Conservation (phyloP, 306 rosid species). For the Sechiopsis laciniata region DNA sequence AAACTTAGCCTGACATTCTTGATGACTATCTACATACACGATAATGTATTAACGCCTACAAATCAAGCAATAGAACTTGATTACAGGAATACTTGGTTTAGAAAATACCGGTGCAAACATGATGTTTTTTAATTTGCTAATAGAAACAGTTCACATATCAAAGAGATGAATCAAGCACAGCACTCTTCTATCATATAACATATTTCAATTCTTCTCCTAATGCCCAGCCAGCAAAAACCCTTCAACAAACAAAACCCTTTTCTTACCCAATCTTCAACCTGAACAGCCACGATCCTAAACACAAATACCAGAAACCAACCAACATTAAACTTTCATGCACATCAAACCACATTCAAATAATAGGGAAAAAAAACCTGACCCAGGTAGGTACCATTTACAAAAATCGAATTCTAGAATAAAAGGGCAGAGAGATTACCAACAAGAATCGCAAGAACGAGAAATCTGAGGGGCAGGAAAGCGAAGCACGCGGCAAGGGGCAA, state of each 20-base stretch:
- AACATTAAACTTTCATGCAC: neutral
- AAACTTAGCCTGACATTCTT: neutral
- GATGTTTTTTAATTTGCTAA: neutral
- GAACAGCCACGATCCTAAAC: neutral
- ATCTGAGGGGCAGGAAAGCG: slow-evolving; percentile 7
- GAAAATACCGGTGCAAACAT: neutral
- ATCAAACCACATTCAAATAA: neutral
- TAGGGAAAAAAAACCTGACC: neutral
- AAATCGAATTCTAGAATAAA: too few relatives aligned
- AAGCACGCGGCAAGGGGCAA: neutral
- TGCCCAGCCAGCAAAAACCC: slow-evolving; percentile 7
- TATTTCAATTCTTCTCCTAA: slow-evolving; percentile 29
- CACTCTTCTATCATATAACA: slow-evolving; percentile 52
- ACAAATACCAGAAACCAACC: neutral
- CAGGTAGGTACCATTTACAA: neutral
- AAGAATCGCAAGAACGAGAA: neutral
- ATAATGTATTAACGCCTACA: neutral
- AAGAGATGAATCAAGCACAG: slow-evolving; percentile 39
- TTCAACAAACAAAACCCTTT: neutral
- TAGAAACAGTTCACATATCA: slow-evolving; percentile 18
- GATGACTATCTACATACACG: neutral
- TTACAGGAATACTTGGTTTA: neutral
- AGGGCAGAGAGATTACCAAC: neutral
- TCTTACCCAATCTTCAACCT: neutral
- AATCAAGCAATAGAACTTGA: neutral